Evolutionary conservation across 768 basidiomycete species (phyloP).

Genomic region (Amylocystis lapponica): DNA sequence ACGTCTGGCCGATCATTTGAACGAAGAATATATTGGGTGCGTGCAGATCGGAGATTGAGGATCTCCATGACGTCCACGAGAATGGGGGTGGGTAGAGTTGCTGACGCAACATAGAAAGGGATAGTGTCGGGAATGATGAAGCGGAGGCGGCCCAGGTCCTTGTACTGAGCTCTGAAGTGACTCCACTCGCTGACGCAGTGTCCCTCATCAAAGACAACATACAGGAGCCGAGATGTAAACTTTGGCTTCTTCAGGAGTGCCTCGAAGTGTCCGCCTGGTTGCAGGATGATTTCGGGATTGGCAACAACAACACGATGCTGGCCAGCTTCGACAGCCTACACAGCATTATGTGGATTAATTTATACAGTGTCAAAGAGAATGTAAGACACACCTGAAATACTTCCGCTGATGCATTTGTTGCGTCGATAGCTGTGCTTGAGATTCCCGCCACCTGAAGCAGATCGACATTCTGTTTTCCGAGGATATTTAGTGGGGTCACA

Average conservation of each 20-base stretch:
- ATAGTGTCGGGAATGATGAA: slow-evolving; percentile 22
- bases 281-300: slow-evolving; percentile 25
- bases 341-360: neutral
- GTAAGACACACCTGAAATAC: slow-evolving; percentile 14
- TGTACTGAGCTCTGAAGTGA: slow-evolving; percentile 31
- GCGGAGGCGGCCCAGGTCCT: slow-evolving; percentile 18
- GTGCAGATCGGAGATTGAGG: neutral
- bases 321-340: slow-evolving; percentile 21
- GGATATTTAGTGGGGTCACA: slow-evolving; percentile 26
- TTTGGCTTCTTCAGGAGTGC: slow-evolving; percentile 14
- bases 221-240: slow-evolving; percentile 20
- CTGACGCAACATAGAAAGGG: neutral
- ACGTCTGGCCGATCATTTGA: neutral
- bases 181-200: slow-evolving; percentile 38
- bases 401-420: slow-evolving; percentile 5
- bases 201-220: slow-evolving; percentile 33
- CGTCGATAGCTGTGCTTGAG: slow-evolving; percentile 12
- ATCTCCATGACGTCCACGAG: neutral
- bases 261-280: slow-evolving; percentile 15
- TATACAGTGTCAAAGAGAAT: neutral
- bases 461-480: slow-evolving; percentile 24
- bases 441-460: slow-evolving; percentile 14
- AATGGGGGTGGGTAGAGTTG: neutral
- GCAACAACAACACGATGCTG: slow-evolving; percentile 22
- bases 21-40: neutral